phyloP scores from a whole-genome alignment of 345 rosid genomes.

The Syzygium aqueum region DNA sequence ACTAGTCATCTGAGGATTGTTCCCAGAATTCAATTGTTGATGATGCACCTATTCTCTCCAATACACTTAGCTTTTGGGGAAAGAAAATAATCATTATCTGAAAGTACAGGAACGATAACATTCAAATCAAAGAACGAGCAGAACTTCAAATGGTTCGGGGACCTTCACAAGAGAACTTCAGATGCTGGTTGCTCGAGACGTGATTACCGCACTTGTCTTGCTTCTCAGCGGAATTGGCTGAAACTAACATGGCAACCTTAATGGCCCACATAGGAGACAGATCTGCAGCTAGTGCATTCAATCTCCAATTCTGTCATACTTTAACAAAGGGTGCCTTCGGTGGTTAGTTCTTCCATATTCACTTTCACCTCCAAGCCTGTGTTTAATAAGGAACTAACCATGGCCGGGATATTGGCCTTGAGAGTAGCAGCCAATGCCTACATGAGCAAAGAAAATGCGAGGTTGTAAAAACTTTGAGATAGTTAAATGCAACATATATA shows the following conservation, averaged over 20 bases:
- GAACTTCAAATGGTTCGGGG: background rate
- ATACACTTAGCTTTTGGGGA: background rate
- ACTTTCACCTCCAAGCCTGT: slow-evolving; percentile 35
- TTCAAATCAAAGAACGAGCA: background rate
- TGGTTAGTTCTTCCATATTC: slow-evolving; percentile 36
- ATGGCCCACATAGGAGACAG: background rate
- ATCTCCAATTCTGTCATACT: background rate
- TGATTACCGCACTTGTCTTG: background rate
- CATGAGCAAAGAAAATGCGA: background rate
- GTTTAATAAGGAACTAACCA: slow-evolving; percentile 33
- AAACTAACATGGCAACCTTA: background rate
- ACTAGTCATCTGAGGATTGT: background rate
- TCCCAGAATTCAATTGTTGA: background rate
- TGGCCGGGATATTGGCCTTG: slow-evolving; percentile 33
- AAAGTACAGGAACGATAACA: background rate
- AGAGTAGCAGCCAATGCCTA: slow-evolving; percentile 52
- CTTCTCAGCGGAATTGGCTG: background rate
- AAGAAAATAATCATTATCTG: background rate
- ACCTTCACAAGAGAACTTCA: background rate
- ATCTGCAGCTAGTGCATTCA: background rate
- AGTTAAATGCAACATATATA: background rate
- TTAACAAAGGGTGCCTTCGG: background rate
- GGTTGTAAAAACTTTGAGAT: background rate
- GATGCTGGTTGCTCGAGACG: background rate
- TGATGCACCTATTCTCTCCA: background rate